Evolutionary conservation across 2,329 filamentous ascomycete species (phyloP).

Genomic region (Colletotrichum sansevieriae): DNA sequence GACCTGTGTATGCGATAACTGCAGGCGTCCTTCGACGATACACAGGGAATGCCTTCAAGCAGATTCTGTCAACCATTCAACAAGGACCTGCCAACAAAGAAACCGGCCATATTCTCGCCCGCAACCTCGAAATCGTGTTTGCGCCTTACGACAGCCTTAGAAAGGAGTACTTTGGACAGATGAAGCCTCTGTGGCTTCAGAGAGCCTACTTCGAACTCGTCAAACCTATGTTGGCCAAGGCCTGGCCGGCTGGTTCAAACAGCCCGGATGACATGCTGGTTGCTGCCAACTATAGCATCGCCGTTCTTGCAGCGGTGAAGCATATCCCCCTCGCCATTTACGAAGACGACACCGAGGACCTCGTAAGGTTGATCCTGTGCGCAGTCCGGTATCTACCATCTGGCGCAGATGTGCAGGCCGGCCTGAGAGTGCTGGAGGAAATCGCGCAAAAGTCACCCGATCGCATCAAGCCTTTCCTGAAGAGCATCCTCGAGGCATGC

Average conservation of each 20-base stretch:
- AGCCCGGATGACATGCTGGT: constrained; percentile 47
- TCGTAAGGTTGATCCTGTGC: constrained; percentile 64
- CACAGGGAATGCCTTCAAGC: constrained; percentile 52
- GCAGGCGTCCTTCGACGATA: constrained; percentile 56
- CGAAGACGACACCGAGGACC: constrained; percentile 61
- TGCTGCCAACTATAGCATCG: constrained; percentile 59
- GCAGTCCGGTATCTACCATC: constrained; percentile 57
- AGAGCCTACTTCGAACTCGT: constrained; percentile 63
- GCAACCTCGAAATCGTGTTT: constrained; percentile 58
- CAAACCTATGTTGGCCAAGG: constrained; percentile 59
- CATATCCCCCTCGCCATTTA: constrained; percentile 65
- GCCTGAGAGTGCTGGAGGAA: constrained; percentile 62
- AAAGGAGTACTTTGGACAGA: constrained; percentile 55
- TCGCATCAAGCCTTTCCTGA: constrained; percentile 61
- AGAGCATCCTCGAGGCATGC: constrained; percentile 62
- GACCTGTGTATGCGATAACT: constrained; percentile 50
- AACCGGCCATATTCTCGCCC: constrained; percentile 56
- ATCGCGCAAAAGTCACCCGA: constrained; percentile 62
- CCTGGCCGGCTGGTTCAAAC: constrained; percentile 51
- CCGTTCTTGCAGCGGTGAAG: constrained; percentile 62
- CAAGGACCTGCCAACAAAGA: constrained; percentile 48
- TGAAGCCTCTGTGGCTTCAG: constrained; percentile 62
- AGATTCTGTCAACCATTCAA: constrained; percentile 47
- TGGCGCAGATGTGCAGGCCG: constrained; percentile 60
- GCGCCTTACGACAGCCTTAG: constrained; percentile 54